Base-by-base conservation (phyloP, 805 yeast species). In the Spencermartinsiella europaea region DNA sequence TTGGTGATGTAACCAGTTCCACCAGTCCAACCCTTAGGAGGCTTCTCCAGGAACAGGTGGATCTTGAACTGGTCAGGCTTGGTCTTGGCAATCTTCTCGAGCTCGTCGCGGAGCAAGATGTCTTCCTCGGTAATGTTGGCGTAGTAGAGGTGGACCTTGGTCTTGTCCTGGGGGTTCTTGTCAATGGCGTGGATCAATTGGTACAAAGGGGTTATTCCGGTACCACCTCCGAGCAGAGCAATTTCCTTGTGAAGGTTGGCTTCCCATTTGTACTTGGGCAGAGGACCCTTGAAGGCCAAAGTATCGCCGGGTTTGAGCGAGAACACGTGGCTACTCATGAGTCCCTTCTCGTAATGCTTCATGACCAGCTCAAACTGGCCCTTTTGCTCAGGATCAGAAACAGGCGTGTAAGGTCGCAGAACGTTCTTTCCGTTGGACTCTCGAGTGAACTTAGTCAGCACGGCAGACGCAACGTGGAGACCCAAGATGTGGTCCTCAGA, bases 131-230 rank as follows among this genome's bases (percentile, higher is more conserved):
- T 70, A 68, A 80, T 72, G 67, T 80, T 80, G 61, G 96, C 98
- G 71, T 85, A 91, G 64, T 79, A 72, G 58, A 93, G 74, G 53
- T 81, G 75, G 53, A 93, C 81, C 76, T 88, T 83, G 61, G 99
- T 93, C 67, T 87, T 83, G 72, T 93, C 98, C 39, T 69, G 72
- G 47, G 95, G 90, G 75, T 90, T 80, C 64, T 75, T 74, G 61
- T 85, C 75, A 64, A 91, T 77, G 65, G 79, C 81, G 61, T 80
- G 83, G 52, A 87, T 67, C 66, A 93, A 70, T 74, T 93, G 99
- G 75, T 77, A 90, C 69, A 93, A 75, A 50, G 99, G 99, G 40
- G 97, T 87, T 67, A 93, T 90, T 70, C 98, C 98, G 43, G 95
- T 76, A 64, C 99, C 99, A 62, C 95, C 99, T 60, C 96, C 98